A percentile compares a stretch with the other conserved stretches of the same genome.
These are phyloP conservation scores for Trametes polyzona DNA, from an alignment of 1,284 basidiomycete genomes.

Conservation along the genomic window DNA sequence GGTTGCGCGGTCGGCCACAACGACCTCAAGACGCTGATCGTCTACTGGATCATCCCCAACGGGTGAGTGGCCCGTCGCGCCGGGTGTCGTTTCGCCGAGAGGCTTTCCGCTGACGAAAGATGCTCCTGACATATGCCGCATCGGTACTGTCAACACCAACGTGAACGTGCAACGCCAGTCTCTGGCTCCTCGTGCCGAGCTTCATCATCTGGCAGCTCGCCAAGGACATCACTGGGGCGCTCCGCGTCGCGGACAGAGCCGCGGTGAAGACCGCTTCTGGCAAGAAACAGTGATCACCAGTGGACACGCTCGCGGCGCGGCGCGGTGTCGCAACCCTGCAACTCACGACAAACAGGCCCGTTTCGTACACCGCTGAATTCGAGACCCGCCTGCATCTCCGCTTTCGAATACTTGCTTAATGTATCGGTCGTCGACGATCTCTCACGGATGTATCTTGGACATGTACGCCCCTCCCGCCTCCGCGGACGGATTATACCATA, in stretches of 20 bases:
- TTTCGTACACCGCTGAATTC: not conserved
- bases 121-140: not conserved
- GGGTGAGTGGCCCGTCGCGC: conserved; percentile 54
- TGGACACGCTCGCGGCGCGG: conserved; percentile 6
- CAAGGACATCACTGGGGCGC: conserved; percentile 54
- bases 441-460: conserved; percentile 12
- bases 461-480: not conserved
- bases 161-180: conserved; percentile 39
- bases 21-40: conserved; percentile 49
- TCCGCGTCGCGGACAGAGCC: conserved; percentile 43
- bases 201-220: conserved; percentile 60
- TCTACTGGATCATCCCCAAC: conserved; percentile 80
- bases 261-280: conserved; percentile 31
- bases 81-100: not conserved
- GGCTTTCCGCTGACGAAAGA: not conserved
- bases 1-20: conserved; percentile 83
- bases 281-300: conserved; percentile 31
- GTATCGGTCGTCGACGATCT: not conserved
- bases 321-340: not conserved
- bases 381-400: not conserved
- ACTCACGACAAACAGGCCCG: not conserved
- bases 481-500: conserved; percentile 2
- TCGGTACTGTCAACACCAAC: not conserved
- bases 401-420: not conserved
- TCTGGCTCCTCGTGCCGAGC: conserved; percentile 75